Conservation (phyloP, 129 eudicot genomes). For the Glebionis coronaria region DNA sequence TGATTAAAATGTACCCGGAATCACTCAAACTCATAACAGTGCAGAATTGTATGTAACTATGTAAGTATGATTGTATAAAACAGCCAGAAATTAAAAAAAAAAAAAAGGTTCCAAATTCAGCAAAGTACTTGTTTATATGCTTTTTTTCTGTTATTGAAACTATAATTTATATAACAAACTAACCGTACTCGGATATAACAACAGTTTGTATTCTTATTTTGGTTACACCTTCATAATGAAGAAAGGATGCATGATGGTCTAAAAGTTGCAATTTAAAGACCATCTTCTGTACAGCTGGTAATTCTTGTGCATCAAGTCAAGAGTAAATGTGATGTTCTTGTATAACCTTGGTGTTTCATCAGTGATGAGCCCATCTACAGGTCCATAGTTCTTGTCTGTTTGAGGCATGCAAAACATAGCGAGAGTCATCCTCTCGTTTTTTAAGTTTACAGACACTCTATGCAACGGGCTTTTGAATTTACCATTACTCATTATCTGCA, state of each 20-base stretch:
- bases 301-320: not conserved
- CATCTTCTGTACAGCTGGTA: not conserved
- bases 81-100: too few species aligned
- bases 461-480: slow-evolving; percentile 58
- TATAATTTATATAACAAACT: too few species aligned
- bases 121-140: too few species aligned
- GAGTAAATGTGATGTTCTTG: not conserved
- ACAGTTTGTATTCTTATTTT: too few species aligned
- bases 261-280: not conserved
- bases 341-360: slow-evolving; percentile 2
- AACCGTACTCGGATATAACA: too few species aligned
- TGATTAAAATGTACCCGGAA: too few species aligned
- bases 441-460: slow-evolving; percentile 42
- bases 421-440: slow-evolving; percentile 40
- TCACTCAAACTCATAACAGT: too few species aligned
- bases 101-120: too few species aligned
- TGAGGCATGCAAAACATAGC: slow-evolving; percentile 45
- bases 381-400: slow-evolving; percentile 35
- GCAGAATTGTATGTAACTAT: too few species aligned
- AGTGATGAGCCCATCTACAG: slow-evolving; percentile 18
- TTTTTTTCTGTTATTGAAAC: too few species aligned
- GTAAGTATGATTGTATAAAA: too few species aligned
- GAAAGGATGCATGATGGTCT: not conserved
- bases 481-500: slow-evolving; percentile 67
- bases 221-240: not conserved